These are phyloP conservation scores for Fusarium nelsonii DNA, from an alignment of 2,329 filamentous ascomycete species.

Conservation along the genomic window DNA sequence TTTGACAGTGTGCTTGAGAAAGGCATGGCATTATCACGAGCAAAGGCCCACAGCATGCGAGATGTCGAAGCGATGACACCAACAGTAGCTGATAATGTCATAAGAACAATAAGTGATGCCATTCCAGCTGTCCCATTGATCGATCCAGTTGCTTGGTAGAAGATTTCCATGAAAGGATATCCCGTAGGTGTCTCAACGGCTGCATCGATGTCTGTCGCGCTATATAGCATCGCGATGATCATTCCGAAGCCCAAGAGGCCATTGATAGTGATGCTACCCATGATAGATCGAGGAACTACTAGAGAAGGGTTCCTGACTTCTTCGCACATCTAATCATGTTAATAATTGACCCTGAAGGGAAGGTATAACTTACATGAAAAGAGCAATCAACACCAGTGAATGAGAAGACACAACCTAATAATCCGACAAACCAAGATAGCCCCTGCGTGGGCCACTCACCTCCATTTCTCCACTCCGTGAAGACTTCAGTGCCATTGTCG, in stretches of 20 bases:
- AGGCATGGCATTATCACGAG: constrained; percentile 39
- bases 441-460: constrained; percentile 41
- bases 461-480: constrained; percentile 46
- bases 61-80: constrained; percentile 45
- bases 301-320: constrained; percentile 43
- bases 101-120: constrained; percentile 38
- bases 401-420: constrained; percentile 43
- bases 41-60: constrained; percentile 44
- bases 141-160: constrained; percentile 43
- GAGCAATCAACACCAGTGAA: constrained; percentile 45
- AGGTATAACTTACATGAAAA: constrained; percentile 30
- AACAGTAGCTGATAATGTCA: constrained; percentile 42
- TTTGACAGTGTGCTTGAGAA: constrained; percentile 38
- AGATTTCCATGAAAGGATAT: constrained; percentile 44
- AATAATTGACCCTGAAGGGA: neutral
- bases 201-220: constrained; percentile 39
- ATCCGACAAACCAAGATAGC: constrained; percentile 43
- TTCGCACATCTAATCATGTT: constrained; percentile 36
- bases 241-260: constrained; percentile 40
- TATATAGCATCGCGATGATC: constrained; percentile 45
- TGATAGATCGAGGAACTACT: constrained; percentile 41
- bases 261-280: constrained; percentile 41
- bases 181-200: constrained; percentile 41
- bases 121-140: constrained; percentile 36
- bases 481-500: constrained; percentile 48